Evolutionary conservation across 768 basidiomycete genomes (phyloP).

Genomic region (Thelephora aurantiotincta): DNA sequence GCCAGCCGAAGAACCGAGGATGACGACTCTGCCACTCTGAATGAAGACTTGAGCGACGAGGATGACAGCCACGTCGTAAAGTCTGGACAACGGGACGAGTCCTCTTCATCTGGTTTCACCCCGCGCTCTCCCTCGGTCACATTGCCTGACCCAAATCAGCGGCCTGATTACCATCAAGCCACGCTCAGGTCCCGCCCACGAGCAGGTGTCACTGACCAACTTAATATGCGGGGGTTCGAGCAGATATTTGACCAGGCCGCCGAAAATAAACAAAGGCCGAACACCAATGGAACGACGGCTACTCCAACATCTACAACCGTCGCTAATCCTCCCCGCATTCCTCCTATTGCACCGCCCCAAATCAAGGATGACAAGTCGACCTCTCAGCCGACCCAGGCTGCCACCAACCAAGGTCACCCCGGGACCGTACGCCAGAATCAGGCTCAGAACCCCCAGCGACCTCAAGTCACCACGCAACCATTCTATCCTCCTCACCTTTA

Average conservation of each 20-base stretch:
- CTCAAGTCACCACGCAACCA: background rate
- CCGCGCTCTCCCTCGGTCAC: conserved; percentile 52
- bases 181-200: conserved; percentile 35
- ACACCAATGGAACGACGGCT: background rate
- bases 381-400: conserved; percentile 15
- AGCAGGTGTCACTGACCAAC: conserved; percentile 44
- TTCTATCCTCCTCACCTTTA: conserved; percentile 12
- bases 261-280: background rate
- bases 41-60: conserved; percentile 19
- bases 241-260: conserved; percentile 13
- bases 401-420: background rate
- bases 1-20: conserved; percentile 22
- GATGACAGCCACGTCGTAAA: conserved; percentile 24
- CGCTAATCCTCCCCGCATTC: background rate
- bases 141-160: conserved; percentile 31
- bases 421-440: background rate
- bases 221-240: conserved; percentile 43
- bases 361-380: conserved; percentile 6
- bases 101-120: conserved; percentile 27
- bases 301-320: background rate
- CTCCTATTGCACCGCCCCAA: background rate
- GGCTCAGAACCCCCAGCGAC: background rate
- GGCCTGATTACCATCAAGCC: conserved; percentile 14
- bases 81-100: conserved; percentile 15
- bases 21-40: conserved; percentile 12